phyloP scores from a whole-genome alignment of 306 rosid genomes.

The Luffa aegyptiaca region DNA sequence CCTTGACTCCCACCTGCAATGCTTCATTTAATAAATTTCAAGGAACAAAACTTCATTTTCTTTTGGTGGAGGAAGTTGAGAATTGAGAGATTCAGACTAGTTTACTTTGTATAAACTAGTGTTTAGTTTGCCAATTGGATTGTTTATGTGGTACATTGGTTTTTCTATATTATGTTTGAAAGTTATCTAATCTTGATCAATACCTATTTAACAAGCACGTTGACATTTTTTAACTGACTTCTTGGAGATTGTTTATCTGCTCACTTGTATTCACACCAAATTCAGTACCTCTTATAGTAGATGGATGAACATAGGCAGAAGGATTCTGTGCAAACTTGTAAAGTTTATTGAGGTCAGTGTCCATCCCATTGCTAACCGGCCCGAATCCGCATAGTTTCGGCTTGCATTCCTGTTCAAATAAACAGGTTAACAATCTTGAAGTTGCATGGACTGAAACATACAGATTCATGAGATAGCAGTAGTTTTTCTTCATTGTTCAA shows the following conservation, averaged over 20 bases:
- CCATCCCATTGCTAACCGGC: slow-evolving; percentile 11
- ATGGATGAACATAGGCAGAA: slow-evolving; percentile 30
- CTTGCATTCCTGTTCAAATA: slow-evolving; percentile 31
- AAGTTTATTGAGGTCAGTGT: slow-evolving; percentile 13
- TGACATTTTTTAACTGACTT: no score
- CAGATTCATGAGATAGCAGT: neutral
- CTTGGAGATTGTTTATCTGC: neutral
- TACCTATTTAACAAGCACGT: no score
- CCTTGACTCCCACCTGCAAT: slow-evolving; percentile 25
- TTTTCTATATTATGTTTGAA: no score
- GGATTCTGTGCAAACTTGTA: slow-evolving; percentile 20
- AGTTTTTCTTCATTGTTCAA: neutral
- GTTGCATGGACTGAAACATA: neutral
- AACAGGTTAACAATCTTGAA: neutral
- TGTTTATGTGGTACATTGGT: neutral
- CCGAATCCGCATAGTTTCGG: slow-evolving; percentile 35
- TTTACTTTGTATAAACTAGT: neutral
- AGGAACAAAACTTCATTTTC: neutral
- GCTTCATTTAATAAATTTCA: neutral
- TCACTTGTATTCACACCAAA: neutral
- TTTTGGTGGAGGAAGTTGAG: neutral
- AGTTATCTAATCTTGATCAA: neutral
- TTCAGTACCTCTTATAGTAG: slow-evolving; percentile 25
- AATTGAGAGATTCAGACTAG: neutral
- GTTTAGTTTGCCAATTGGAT: neutral